A percentile compares a stretch with the other conserved stretches of the same genome.
These are phyloP conservation scores for Vigna hirtella DNA, from an alignment of 306 rosid genomes.

Conservation along the genomic window DNA sequence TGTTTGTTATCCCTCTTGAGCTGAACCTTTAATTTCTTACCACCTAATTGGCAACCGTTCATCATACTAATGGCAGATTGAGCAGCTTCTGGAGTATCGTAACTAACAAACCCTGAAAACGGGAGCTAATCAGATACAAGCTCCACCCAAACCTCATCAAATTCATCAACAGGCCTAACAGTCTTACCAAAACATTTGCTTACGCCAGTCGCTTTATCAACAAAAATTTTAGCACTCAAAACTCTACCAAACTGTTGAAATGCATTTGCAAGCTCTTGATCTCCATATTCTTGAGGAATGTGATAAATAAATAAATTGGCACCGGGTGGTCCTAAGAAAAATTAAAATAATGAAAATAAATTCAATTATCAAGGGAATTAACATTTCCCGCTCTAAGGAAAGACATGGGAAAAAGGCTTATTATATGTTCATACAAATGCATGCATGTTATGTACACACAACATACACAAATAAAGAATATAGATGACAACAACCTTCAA, in stretches of 20 bases:
- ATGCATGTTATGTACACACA: not conserved
- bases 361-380: conserved; percentile 29
- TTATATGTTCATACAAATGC: not conserved
- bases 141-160: conserved; percentile 14
- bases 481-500: conserved; percentile 69
- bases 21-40: conserved; percentile 89
- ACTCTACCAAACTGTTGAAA: conserved; percentile 84
- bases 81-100: conserved; percentile 79
- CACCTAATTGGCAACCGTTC: conserved; percentile 85
- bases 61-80: conserved; percentile 75
- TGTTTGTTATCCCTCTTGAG: conserved; percentile 88
- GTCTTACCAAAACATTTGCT: conserved; percentile 94
- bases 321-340: conserved; percentile 81
- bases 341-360: conserved; percentile 43
- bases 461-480: not conserved
- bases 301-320: conserved; percentile 94
- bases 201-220: conserved; percentile 87
- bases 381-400: not conserved
- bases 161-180: conserved; percentile 24
- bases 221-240: conserved; percentile 89
- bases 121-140: conserved; percentile 41
- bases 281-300: conserved; percentile 93
- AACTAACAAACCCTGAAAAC: conserved; percentile 88
- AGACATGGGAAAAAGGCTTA: not conserved
- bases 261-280: conserved; percentile 75